Conservation (phyloP, 176 grass and related monocot genomes). For the Triticum aestivum region IWGSC_CS_RefSeq_v2.1 NC_057810.1:502558587-502559086, state of each 20-base stretch:
- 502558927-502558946: neutral
- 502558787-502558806: neutral
- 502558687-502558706: neutral
- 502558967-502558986: neutral
- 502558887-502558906: neutral
- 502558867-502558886: neutral
- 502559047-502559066: slow-evolving; percentile 38
- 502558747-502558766: neutral
- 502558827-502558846: neutral
- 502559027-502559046: slow-evolving; percentile 3
- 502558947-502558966: neutral
- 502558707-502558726: neutral
- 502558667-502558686: neutral
- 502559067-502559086: neutral
- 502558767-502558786: neutral
- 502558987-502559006: slow-evolving; percentile 5
- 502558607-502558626: neutral
- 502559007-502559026: slow-evolving; percentile 2
- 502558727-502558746: too few species aligned
- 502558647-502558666: neutral
- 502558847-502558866: neutral
- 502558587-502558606: neutral
- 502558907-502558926: neutral
- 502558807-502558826: neutral
- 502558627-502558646: neutral